These are phyloP conservation scores for Cordyceps tenuipes DNA, from an alignment of 2,329 filamentous ascomycete genomes.

Conservation along the genomic window DNA sequence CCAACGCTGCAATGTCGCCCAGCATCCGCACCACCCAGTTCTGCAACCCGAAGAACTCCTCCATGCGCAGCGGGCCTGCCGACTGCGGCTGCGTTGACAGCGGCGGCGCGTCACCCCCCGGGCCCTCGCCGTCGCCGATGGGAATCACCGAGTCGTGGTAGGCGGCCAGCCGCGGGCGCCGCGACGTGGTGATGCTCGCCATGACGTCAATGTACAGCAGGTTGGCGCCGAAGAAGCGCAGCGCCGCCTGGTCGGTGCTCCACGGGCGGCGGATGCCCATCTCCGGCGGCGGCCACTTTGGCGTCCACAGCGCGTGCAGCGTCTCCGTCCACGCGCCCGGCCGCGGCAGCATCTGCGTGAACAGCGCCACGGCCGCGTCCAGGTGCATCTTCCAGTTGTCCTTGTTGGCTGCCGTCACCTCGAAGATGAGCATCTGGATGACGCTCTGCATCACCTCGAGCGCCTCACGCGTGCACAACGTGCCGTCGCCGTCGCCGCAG, in stretches of 20 bases:
- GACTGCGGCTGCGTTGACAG: slow-evolving; percentile 15
- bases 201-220: slow-evolving; percentile 43
- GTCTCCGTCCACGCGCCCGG: slow-evolving; percentile 30
- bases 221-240: slow-evolving; percentile 38
- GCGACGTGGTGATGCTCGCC: slow-evolving; percentile 37
- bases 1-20: slow-evolving; percentile 43
- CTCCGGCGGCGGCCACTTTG: slow-evolving; percentile 27
- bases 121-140: slow-evolving; percentile 14
- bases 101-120: slow-evolving; percentile 17
- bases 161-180: slow-evolving; percentile 31
- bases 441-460: slow-evolving; percentile 41
- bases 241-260: slow-evolving; percentile 37
- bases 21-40: slow-evolving; percentile 51
- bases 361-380: slow-evolving; percentile 41
- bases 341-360: slow-evolving; percentile 35
- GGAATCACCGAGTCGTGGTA: slow-evolving; percentile 35
- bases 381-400: slow-evolving; percentile 43
- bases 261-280: slow-evolving; percentile 29
- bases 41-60: slow-evolving; percentile 45
- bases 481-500: too few relatives aligned
- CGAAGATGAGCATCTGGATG: slow-evolving; percentile 46
- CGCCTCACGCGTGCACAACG: slow-evolving; percentile 22
- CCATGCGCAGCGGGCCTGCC: slow-evolving; percentile 32
- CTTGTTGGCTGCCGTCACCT: slow-evolving; percentile 36
- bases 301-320: slow-evolving; percentile 23